Evolutionary conservation across 257 asterid species (phyloP).

Genomic region (Penstemon newberryi): DNA sequence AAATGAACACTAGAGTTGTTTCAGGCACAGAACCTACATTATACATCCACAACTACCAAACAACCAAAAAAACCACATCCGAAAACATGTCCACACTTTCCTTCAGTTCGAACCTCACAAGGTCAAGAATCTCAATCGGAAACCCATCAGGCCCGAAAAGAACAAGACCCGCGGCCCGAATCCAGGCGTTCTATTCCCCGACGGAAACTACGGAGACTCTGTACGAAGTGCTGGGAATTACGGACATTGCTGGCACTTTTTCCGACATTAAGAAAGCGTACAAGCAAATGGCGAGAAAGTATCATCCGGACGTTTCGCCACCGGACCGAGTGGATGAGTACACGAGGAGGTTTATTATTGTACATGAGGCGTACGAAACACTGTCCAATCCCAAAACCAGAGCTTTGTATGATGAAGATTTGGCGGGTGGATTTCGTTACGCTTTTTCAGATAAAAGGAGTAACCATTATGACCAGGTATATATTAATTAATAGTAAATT

Average conservation of each 20-base stretch:
- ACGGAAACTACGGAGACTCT: constrained; percentile 27
- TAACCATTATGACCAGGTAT: constrained; percentile 12
- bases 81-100: not conserved
- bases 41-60: not conserved
- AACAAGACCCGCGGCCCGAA: constrained; percentile 12
- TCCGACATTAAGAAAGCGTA: constrained; percentile 43
- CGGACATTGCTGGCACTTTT: constrained; percentile 27
- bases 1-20: too few species aligned
- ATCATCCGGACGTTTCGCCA: constrained; percentile 51
- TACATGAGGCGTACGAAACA: constrained; percentile 47
- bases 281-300: constrained; percentile 44
- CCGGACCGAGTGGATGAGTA: constrained; percentile 38
- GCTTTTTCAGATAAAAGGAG: constrained; percentile 21
- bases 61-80: not conserved
- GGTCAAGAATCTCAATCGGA: not conserved
- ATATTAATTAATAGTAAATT: not conserved
- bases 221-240: constrained; percentile 40
- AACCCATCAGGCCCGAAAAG: not conserved
- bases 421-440: constrained; percentile 25
- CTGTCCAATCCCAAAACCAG: constrained; percentile 42
- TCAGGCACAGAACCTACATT: too few species aligned
- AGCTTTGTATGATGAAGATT: constrained; percentile 37
- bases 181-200: constrained; percentile 4
- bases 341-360: constrained; percentile 39
- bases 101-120: not conserved